Percentiles rank a stretch among this genome's conserved stretches.
Conservation (phyloP, 176 grass and related monocot genomes). For the Triticum dicoccoides region DNA sequence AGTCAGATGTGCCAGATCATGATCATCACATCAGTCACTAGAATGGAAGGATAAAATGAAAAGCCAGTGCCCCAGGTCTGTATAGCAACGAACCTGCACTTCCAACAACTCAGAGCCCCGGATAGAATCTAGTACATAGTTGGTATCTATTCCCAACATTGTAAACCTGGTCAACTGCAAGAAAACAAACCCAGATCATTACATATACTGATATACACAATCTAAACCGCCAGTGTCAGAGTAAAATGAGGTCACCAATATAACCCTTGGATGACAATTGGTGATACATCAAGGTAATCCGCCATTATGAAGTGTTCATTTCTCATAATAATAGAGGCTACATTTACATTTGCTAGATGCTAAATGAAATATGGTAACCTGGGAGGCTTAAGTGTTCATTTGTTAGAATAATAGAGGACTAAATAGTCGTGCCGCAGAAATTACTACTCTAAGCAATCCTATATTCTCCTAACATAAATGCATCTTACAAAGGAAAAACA, state of each 20-base stretch:
- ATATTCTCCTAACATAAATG: background rate
- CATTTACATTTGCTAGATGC: background rate
- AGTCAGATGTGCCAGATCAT: background rate
- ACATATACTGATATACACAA: background rate
- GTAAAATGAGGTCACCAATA: background rate
- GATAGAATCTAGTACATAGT: constrained; percentile 62
- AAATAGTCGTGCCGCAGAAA: background rate
- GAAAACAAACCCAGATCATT: background rate
- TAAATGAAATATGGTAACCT: background rate
- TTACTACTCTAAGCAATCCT: background rate
- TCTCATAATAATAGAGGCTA: background rate
- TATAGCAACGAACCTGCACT: constrained; percentile 59
- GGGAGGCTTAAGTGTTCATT: background rate
- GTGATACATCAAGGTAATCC: background rate
- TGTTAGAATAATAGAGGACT: background rate
- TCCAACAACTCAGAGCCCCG: constrained; percentile 60
- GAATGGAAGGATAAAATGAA: background rate
- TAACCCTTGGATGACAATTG: background rate
- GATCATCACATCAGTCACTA: background rate
- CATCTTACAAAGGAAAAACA: background rate
- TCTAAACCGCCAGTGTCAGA: background rate
- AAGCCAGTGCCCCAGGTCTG: background rate
- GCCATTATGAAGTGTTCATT: background rate
- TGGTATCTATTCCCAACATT: constrained; percentile 26
- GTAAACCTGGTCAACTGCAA: constrained; percentile 45